Conservation (phyloP, 441 rosid species). For the Erodium trifolium region DNA sequence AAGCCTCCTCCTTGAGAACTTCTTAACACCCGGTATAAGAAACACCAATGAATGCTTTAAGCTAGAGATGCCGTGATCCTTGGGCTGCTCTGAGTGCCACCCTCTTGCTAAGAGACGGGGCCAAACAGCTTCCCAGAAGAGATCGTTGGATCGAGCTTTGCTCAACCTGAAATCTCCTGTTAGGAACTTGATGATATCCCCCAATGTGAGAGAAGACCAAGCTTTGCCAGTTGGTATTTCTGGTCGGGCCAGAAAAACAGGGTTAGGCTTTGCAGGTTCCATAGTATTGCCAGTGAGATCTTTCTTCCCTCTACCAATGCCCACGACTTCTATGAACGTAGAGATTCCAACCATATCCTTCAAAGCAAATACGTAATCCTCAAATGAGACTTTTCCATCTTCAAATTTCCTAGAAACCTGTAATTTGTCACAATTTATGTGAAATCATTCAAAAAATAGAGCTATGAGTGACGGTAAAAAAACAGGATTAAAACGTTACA, state of each 20-base stretch:
- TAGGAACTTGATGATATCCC: slow-evolving; percentile 52
- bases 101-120: slow-evolving; percentile 84
- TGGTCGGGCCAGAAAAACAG: slow-evolving; percentile 30
- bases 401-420: slow-evolving; percentile 47
- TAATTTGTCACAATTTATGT: slow-evolving; percentile 17
- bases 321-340: slow-evolving; percentile 50
- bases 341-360: slow-evolving; percentile 39
- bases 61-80: slow-evolving; percentile 29
- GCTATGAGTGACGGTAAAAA: not conserved
- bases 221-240: slow-evolving; percentile 66
- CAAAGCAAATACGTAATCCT: slow-evolving; percentile 56
- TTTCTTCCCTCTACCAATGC: slow-evolving; percentile 67
- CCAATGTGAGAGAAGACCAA: slow-evolving; percentile 45
- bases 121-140: slow-evolving; percentile 98
- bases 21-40: slow-evolving; percentile 56
- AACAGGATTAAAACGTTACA: not conserved
- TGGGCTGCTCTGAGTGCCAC: slow-evolving; percentile 86
- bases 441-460: slow-evolving; percentile 1
- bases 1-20: slow-evolving; percentile 55
- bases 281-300: slow-evolving; percentile 56
- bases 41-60: slow-evolving; percentile 55
- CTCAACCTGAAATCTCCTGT: slow-evolving; percentile 71
- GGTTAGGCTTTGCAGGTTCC: slow-evolving; percentile 45
- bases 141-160: slow-evolving; percentile 67
- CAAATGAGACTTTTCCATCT: slow-evolving; percentile 50